phyloP scores from a whole-genome alignment of 139 green algal genomes.

The Coelastrella sp. region DNA sequence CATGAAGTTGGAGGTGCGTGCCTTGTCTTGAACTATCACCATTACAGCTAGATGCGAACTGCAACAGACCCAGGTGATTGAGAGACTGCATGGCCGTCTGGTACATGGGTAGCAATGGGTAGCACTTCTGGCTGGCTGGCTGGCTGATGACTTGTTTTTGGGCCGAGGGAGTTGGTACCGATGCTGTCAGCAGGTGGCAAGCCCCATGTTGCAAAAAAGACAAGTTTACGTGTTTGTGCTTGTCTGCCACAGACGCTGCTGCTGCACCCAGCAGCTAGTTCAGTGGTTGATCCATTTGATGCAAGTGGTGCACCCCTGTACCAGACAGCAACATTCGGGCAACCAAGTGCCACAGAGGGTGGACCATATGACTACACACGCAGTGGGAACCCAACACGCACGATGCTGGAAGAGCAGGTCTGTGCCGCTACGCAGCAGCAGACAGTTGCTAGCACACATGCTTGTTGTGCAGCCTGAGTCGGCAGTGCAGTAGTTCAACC shows the following conservation, averaged over 20 bases:
- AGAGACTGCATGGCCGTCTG: too few relatives aligned
- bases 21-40: not conserved
- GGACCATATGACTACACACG: slow-evolving; percentile 98
- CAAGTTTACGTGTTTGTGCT: not conserved
- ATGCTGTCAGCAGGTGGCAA: too few relatives aligned
- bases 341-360: slow-evolving; percentile 84
- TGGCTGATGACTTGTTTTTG: too few relatives aligned
- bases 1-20: slow-evolving; percentile 21
- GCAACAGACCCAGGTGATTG: too few relatives aligned
- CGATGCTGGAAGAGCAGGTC: slow-evolving; percentile 69
- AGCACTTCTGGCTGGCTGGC: too few relatives aligned
- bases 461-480: too few relatives aligned
- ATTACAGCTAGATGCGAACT: too few relatives aligned
- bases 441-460: too few relatives aligned
- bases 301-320: slow-evolving; percentile 91
- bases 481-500: not conserved
- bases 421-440: too few relatives aligned
- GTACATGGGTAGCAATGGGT: too few relatives aligned
- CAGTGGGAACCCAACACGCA: slow-evolving; percentile 95
- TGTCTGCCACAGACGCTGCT: slow-evolving; percentile 52
- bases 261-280: slow-evolving; percentile 56
- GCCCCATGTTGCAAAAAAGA: too few relatives aligned
- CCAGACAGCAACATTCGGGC: slow-evolving; percentile 93
- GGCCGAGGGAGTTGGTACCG: too few relatives aligned
- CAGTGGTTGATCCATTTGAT: slow-evolving; percentile 81